These are phyloP conservation scores for Xylariaceae sp. DNA, from an alignment of 2,329 filamentous ascomycete species.

Conservation along the genomic window DNA sequence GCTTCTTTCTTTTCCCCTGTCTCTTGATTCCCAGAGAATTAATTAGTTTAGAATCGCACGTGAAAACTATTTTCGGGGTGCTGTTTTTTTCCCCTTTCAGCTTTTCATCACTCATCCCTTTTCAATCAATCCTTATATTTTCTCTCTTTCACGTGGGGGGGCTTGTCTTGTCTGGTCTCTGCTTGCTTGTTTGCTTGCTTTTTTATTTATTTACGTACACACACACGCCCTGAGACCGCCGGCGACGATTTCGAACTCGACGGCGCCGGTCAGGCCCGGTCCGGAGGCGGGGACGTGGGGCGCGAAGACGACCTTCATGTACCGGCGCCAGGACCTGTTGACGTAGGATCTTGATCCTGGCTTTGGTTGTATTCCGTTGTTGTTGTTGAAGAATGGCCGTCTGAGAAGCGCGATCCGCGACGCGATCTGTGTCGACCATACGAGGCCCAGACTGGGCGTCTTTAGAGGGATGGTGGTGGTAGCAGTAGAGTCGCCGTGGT, in stretches of 20 bases:
- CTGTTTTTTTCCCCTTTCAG: no score
- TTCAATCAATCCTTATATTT: slow-evolving; percentile 1
- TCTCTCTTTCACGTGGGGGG: background rate
- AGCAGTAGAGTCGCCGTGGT: no score
- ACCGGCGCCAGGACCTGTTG: slow-evolving; percentile 61
- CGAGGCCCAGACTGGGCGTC: slow-evolving; percentile 78
- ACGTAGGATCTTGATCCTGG: slow-evolving; percentile 22
- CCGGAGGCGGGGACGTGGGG: slow-evolving; percentile 60
- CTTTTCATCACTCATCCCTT: background rate
- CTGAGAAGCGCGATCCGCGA: slow-evolving; percentile 78
- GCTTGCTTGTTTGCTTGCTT: background rate
- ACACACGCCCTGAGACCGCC: slow-evolving; percentile 49
- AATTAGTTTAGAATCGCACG: no score
- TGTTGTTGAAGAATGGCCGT: slow-evolving; percentile 39
- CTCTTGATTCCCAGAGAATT: no score
- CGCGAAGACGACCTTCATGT: slow-evolving; percentile 86
- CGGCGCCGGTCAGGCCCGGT: slow-evolving; percentile 43
- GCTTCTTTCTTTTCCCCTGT: no score
- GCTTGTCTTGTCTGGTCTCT: background rate
- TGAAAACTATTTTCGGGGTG: no score
- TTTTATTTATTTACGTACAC: slow-evolving; percentile 18
- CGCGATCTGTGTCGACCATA: slow-evolving; percentile 87
- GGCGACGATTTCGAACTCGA: slow-evolving; percentile 71
- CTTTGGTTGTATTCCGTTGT: slow-evolving; percentile 25
- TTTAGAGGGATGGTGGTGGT: slow-evolving; percentile 53